These are phyloP conservation scores for Balamuthia mandrillaris DNA, from an alignment of 208 protist genomes.

Conservation along the genomic window DNA sequence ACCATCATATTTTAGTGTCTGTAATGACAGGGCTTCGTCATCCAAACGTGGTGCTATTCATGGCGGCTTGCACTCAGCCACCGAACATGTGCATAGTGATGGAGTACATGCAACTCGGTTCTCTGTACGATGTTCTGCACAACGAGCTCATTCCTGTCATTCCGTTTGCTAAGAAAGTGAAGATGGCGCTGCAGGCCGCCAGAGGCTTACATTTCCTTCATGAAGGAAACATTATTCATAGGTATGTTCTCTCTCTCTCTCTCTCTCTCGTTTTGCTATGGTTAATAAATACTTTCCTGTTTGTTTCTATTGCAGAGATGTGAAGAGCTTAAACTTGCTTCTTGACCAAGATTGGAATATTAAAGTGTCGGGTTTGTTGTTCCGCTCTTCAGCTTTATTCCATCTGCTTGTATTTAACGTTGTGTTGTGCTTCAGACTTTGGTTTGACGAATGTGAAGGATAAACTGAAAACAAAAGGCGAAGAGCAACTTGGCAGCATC, in stretches of 20 bases:
- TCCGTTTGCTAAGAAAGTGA: no score
- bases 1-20: no score
- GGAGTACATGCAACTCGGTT: slow-evolving; percentile 56
- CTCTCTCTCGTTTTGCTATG: no score
- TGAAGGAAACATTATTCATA: no score
- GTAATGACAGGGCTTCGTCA: slow-evolving; percentile 56
- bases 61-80: slow-evolving; percentile 67
- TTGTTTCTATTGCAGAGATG: no score
- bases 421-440: slow-evolving; percentile 24
- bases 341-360: slow-evolving; percentile 29
- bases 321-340: slow-evolving; percentile 5
- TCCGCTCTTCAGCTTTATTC: no score
- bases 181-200: no score
- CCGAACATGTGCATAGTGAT: slow-evolving; percentile 62
- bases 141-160: no score
- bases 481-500: slow-evolving; percentile 5
- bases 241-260: no score
- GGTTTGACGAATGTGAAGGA: slow-evolving; percentile 9
- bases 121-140: slow-evolving; percentile 45
- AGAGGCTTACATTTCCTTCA: no score
- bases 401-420: no score
- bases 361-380: background rate
- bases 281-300: no score
- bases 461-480: background rate
- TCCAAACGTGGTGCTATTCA: slow-evolving; percentile 70